Evolutionary conservation across 2,329 filamentous ascomycete species (phyloP).

Genomic region (Verticillium nonalfalfae): DNA sequence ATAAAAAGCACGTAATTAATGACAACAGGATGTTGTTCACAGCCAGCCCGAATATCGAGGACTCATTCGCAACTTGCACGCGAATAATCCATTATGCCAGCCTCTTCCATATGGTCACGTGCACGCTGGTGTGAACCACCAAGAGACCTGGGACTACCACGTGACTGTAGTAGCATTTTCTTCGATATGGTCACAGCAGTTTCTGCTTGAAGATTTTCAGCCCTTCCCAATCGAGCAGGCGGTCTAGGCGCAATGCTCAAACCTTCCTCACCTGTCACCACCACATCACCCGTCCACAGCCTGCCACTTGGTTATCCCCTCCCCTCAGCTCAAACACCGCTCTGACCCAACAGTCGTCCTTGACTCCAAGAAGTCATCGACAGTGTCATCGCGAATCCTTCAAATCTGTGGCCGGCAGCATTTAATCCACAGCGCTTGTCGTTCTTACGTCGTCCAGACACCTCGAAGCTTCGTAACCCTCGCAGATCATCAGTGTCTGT

Average conservation of each 20-base stretch:
- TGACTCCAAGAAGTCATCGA: neutral
- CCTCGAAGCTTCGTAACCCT: neutral
- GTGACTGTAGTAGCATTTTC: neutral
- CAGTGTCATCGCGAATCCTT: neutral
- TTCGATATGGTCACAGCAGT: neutral
- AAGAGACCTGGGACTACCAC: neutral
- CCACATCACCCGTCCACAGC: neutral
- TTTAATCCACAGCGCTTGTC: neutral
- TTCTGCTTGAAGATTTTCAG: neutral
- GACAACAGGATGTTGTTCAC: too few species aligned
- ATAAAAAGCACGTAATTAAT: too few species aligned
- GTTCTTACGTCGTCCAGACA: neutral
- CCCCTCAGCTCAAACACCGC: neutral
- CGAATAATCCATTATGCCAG: too few species aligned
- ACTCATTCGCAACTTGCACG: too few species aligned
- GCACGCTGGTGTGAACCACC: neutral
- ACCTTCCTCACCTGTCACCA: slow-evolving; percentile 1
- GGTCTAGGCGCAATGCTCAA: slow-evolving; percentile 8
- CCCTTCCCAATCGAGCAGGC: slow-evolving; percentile 4
- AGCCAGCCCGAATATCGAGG: too few species aligned
- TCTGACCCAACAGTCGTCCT: neutral
- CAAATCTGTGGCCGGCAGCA: neutral
- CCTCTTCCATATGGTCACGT: neutral
- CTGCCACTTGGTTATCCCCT: neutral
- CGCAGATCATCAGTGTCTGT: neutral